Base-by-base conservation (phyloP, 2,329 filamentous ascomycete genomes). In the Aspergillus sp. region DNA sequence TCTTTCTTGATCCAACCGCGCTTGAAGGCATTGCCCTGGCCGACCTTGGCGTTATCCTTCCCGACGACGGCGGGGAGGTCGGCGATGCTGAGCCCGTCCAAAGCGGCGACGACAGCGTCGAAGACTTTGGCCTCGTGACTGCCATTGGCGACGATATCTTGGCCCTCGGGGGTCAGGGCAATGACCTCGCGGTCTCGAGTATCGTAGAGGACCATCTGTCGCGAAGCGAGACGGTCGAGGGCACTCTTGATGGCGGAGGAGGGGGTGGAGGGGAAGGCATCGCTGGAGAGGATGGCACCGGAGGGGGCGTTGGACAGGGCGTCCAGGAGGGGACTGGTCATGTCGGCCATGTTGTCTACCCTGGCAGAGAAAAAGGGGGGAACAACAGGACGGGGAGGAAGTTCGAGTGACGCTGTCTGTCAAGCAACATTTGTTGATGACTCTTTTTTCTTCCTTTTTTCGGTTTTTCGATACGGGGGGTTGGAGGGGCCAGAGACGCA, bases 1-100 rank as follows among this genome's bases (percentile, higher is more conserved):
- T 81, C 77, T 63, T 83, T 84, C 65, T 81, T 82, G 51, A 83
- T 77, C 81, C 81, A 84, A 55, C 79, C 80, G 59, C 76, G 74
- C 68, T 79, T 94, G 75, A 97, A 95, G 32, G 91, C 91, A 73
- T 93, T 94, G 59, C 89, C 89, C 66, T 93, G 86, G n/a, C 93
- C 93, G 50, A 96, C 75, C 72, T 73, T 73, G 47, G 71, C 71
- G 43, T 66, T 69, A 29, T 72, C 70, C 57, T 73, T 71, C 44
- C 70, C 70, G 41, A 73, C 68, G 46, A 73, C 60, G 44, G 67
- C 67, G 30, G 73, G 71, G 47, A 90, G 73, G 55, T 91, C 86
- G 54, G 78, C 73, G 50, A 97, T 85, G 54, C 86, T 85, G 67
- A 96, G 75, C 26, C 89, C 90, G 62, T 91, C 88, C 54, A 89